Base-by-base conservation (phyloP, 2,329 filamentous ascomycete species). In the Simplicillium aogashimaense region DNA sequence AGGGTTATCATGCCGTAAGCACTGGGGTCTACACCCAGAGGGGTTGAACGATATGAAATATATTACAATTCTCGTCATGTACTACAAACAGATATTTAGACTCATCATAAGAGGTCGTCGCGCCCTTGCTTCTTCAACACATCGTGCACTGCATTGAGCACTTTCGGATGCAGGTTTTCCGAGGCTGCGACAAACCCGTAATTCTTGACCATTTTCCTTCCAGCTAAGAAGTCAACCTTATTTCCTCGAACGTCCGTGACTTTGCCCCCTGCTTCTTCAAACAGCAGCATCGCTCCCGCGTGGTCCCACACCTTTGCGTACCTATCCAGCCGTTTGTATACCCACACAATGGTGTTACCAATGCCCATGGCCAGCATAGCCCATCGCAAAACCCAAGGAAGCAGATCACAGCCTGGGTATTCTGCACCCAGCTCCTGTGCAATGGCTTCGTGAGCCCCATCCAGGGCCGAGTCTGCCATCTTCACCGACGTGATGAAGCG, bases 111-210 rank as follows among this genome's bases (percentile, higher is more conserved):
- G 38, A 44, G 38, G 20, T 42, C 37, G 18, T 47, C 46, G 16
- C 53, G 53, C 0, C 52, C 47, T 37, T 66, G 51, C 16, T 63
- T 57, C 17, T 40, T 59, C 48, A 95, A 65, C n/a, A 94, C 87
- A 46, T 78, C 74, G 58, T 83, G 83, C 2, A 97, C 90, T 5
- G 76, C 84, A 48, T 78, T 70, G 41, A 76, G 49, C 2, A 78
- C 67, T 2, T 46, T 39, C 1, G 33, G 58, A 43, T 78, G 73
- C 7, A 69, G 38, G 5, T 51, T 52, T 14, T 45, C 54, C 7
- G 72, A 67, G 2, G 73, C 72, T 1, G 71, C 74, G 4, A 78
- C 65, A 35, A 78, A 76, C 2, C 74, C 74, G 51, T 66, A 73
- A 52, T 78, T 78, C 4, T 47, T 54, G 8, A 49, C 54, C 55